Evolutionary conservation across 345 rosid genomes (phyloP).

Genomic region (Anacardium occidentale): DNA sequence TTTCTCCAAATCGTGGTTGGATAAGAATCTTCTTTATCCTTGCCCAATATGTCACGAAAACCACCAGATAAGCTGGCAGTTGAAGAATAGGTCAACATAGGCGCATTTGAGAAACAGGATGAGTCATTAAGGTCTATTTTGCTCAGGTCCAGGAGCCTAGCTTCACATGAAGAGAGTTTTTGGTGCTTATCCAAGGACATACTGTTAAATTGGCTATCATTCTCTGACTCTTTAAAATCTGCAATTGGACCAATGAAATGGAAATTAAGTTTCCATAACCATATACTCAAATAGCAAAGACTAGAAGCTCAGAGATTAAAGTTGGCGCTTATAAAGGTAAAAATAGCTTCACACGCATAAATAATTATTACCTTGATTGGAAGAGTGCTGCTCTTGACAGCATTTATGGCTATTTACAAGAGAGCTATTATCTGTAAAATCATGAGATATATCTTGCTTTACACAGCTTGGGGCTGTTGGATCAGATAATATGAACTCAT

Average conservation of each 20-base stretch:
- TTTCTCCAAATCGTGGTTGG: conserved; percentile 9
- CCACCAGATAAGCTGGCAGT: conserved; percentile 20
- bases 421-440: conserved; percentile 18
- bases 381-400: conserved; percentile 22
- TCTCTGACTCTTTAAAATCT: conserved; percentile 25
- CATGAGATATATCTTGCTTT: conserved; percentile 23
- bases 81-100: conserved; percentile 18
- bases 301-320: conserved; percentile 1
- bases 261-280: not conserved
- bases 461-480: conserved; percentile 19
- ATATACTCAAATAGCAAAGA: conserved; percentile 5
- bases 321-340: not conserved
- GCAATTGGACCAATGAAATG: conserved; percentile 13
- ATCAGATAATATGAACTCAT: conserved; percentile 20
- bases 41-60: conserved; percentile 9
- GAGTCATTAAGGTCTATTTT: conserved; percentile 33
- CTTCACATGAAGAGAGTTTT: conserved; percentile 14
- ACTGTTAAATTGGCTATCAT: conserved; percentile 8
- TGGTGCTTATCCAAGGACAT: conserved; percentile 19
- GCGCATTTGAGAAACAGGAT: conserved; percentile 29
- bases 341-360: conserved; percentile 1
- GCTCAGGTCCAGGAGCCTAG: conserved; percentile 38
- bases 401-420: conserved; percentile 19
- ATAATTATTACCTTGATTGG: conserved; percentile 26
- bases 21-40: conserved; percentile 16